Conservation (phyloP, 768 basidiomycete species). For the Coprinopsis marcescibilis region DNA sequence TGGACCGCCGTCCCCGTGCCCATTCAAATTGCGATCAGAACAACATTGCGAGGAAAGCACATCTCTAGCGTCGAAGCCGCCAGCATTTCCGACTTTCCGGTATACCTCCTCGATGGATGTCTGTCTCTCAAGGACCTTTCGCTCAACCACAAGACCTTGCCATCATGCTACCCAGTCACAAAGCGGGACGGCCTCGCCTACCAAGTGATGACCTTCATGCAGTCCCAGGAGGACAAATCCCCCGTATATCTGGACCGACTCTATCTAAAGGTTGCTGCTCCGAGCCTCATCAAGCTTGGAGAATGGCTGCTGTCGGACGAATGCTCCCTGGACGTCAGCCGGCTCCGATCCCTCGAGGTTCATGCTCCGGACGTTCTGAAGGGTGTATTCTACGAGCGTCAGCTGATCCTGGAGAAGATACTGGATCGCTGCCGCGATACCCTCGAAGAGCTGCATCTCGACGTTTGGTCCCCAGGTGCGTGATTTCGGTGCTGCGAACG, state of each 20-base stretch:
- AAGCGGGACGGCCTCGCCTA: neutral
- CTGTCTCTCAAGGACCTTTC: constrained; percentile 4
- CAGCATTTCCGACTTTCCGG: constrained; percentile 4
- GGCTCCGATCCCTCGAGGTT: neutral
- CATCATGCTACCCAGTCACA: neutral
- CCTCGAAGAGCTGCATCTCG: constrained; percentile 6
- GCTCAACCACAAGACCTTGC: neutral
- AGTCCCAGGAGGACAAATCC: neutral
- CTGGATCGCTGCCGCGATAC: neutral
- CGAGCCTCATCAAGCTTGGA: neutral
- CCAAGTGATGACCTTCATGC: constrained; percentile 3
- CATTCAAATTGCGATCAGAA: constrained; percentile 5
- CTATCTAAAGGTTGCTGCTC: neutral
- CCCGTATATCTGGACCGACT: constrained; percentile 6
- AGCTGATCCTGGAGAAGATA: neutral
- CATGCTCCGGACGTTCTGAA: neutral
- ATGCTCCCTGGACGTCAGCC: constrained; percentile 2
- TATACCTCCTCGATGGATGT: constrained; percentile 8
- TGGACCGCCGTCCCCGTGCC: neutral
- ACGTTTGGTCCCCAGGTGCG: constrained; percentile 3
- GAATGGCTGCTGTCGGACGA: constrained; percentile 5
- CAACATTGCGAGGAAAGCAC: constrained; percentile 1
- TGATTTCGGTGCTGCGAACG: neutral
- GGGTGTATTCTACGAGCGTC: constrained; percentile 1
- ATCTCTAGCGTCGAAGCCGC: neutral